Base-by-base conservation (phyloP, 2,329 filamentous ascomycete genomes). In the Camillea tinctor region DNA sequence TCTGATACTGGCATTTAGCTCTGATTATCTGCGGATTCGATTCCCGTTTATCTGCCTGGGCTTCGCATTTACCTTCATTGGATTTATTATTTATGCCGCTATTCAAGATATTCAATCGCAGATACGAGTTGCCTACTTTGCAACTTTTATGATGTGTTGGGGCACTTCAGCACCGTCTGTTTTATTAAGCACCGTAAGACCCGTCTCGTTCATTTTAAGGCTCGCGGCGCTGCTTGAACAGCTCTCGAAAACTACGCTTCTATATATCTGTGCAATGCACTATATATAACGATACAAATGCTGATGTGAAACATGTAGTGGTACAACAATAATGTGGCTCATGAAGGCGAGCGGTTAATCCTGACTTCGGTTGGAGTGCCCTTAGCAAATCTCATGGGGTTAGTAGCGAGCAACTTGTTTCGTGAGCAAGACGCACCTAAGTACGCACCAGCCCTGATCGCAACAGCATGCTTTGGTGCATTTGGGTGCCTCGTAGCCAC, bases 321-420 rank as follows among this genome's bases (percentile, higher is more conserved):
- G 88, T 93, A 92, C 76, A 93, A 91, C 76, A 93, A 93, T 79
- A 94, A 94, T 71, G 84, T 92, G 58, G 89, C 90, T 1, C 84
- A 93, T 68, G 91, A 93, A 74, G 88, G 88, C 59, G 84, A 87
- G 44, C 87, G 90, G 52, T 81, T 92, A 5, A 80, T 88, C 0
- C 78, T 92, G 15, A 93, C 90, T 0, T 88, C 85, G 24, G 82
- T 93, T 19, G 88, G 87, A 22, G 89, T 93, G 0, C 90, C 90
- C 0, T 72, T 91, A 9, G 90, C 90, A 3, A 93, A 93, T 65
- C 72, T 92, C 40, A 93, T 93, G 88, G 89, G 89, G 3, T 76
- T 92, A 0, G 86, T 92, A 0, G 80, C 81, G 24, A 85, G 83
- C 62, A 91, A 92, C 67, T 87, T 90, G 60, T 91, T 91, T 74